Evolutionary conservation across 495 filamentous ascomycete species (phyloP), one percentile per base, ranked within the genome.

Genomic region (Echria macrotheca): DNA sequence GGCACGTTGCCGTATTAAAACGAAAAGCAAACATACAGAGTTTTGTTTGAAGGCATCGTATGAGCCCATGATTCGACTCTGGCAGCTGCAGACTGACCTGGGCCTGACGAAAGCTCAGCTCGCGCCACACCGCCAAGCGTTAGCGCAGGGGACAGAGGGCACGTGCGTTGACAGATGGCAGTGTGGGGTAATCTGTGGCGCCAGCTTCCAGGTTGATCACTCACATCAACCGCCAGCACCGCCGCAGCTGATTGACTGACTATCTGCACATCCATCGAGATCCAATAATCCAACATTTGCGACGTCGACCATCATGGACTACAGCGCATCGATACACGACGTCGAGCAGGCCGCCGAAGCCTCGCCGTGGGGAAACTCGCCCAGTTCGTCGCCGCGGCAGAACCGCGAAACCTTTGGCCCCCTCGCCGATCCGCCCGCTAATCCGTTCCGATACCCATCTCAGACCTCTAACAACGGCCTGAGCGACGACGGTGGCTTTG

Each of bases 361-460:
- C 29, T 90, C 87, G 6, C 87, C 89, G 15, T 95, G 89, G 89
- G 84, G 79, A 18, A 80, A 80, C 4, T 82, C 81, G 2, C 79
- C 77, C 7, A 60, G 63, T 10, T 62, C 73, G 10, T 87, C 87
- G 31, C 87, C 88, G 31, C 79, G 81, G 58, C 75, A 77, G 56
- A 74, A 76, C 53, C 71, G 79, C 43, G 70, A 76, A 29, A 67
- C 70, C 42, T 85, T 84, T 64, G 68, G 68, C 54, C 63, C 68
- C 61, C 55, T 53, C 53, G 52, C 56, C 8, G 64, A 68, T 1
- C 46, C 59, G n/a, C 61, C 57, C 0, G 36, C 56, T 5, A 58
- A 63, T 12, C 59, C 69, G 1, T 70, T 66, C 56, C 61, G 51
- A 35, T 74, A 65, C 45, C 52, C 52, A n/a, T 48, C 51, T 24